These are phyloP conservation scores for Prunus mongolica DNA, from an alignment of 306 rosid genomes.

Conservation along the genomic window DNA sequence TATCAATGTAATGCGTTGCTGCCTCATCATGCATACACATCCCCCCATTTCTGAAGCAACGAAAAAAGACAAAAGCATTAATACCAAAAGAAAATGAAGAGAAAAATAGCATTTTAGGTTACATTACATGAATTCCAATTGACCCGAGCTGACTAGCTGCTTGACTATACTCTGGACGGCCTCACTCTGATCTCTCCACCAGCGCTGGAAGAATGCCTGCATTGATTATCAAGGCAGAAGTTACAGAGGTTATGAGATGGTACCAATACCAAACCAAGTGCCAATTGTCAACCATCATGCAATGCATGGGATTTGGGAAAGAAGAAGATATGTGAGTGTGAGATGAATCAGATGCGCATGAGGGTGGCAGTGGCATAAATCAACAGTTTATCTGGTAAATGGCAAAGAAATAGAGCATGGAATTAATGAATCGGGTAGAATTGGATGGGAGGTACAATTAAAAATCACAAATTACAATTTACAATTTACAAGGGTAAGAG, in stretches of 20 bases:
- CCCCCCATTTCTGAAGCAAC: conserved; percentile 79
- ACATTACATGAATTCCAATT: conserved; percentile 90
- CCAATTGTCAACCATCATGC: background rate
- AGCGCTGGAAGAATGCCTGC: conserved; percentile 90
- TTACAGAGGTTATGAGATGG: background rate
- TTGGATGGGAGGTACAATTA: background rate
- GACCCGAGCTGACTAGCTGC: conserved; percentile 73
- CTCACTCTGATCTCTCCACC: conserved; percentile 90
- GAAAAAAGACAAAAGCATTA: background rate
- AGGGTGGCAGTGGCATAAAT: no score
- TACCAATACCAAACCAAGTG: background rate
- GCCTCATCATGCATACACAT: conserved; percentile 98
- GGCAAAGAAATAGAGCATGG: no score
- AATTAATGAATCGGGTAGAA: background rate
- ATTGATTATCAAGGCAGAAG: conserved; percentile 3
- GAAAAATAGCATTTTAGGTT: background rate
- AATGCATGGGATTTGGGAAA: no score
- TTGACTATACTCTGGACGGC: conserved; percentile 46
- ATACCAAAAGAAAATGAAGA: background rate
- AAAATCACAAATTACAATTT: background rate
- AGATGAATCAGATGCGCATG: no score
- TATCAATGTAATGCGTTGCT: conserved; percentile 77
- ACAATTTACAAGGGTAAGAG: background rate
- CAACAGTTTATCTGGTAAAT: no score
- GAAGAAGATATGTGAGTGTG: no score